Base-by-base conservation (phyloP, 2,329 filamentous ascomycete genomes). In the Aureobasidium sp. region DNA sequence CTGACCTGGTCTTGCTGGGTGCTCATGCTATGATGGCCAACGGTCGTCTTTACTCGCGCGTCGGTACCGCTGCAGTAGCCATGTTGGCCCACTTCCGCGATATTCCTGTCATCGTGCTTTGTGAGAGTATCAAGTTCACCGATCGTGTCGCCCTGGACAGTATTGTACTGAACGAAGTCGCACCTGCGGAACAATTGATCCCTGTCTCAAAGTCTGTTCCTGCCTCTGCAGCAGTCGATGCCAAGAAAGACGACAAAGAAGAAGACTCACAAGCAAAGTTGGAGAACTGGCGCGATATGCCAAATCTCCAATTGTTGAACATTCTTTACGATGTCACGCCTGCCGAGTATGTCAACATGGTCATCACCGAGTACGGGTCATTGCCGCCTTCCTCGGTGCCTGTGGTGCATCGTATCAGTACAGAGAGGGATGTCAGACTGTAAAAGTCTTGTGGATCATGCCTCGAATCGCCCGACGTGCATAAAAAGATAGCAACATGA, bases 11-110 rank as follows among this genome's bases (percentile, higher is more conserved):
- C 10, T 84, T 97, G 57, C 80, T 99, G 1, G 92, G 92, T 13
- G 92, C 92, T 5, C 92, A 97, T 72, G 90, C 91, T 43, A 94
- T 99, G 86, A 94, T 96, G 77, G 92, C 90, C 68, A 97, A 97
- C 74, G 94, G 94, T 8, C 84, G 90, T 37, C 82, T 99, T 68
- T 96, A 95, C 75, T 93, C 89, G 5, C 86, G 92, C 24, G 86
- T 91, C 10, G 94, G 94, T 64, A 96, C 92, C 3, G 90, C 90
- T 27, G 84, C 94, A 63, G 83, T 97, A 10, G 92, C 93, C 20
- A 88, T 94, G 79, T 86, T 88, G 46, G 93, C 92, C 6, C 85
- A 87, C 57, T 85, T 89, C 62, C 81, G 86, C 24, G 87, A 88
- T 63, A 84, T 92, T 41, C 89, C 90, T 0, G 90, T 97, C 63